These are phyloP conservation scores for Corymbia calophylla DNA, from an alignment of 441 rosid species.

Conservation along the genomic window DNA sequence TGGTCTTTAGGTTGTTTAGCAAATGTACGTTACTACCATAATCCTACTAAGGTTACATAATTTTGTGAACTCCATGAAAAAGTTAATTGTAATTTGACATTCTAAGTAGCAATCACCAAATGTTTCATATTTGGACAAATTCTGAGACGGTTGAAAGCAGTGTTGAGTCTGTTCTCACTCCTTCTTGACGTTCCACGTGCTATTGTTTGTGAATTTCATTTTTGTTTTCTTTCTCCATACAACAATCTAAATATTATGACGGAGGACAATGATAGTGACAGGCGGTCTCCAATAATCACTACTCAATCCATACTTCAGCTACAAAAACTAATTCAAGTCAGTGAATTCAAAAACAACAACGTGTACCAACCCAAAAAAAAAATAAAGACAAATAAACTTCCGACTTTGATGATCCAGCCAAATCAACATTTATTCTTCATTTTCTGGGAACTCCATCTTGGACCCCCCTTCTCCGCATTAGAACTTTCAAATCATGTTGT, in stretches of 20 bases:
- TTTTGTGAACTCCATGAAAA: background rate
- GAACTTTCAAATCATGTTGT: too few species aligned
- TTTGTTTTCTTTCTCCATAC: background rate
- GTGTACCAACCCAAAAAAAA: background rate
- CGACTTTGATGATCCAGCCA: background rate
- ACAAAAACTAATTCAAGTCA: background rate
- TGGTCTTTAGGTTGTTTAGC: background rate
- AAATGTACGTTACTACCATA: rapidly evolving
- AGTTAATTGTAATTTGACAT: background rate
- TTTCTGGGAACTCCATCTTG: too few species aligned
- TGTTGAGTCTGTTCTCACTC: too few species aligned
- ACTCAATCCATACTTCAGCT: background rate
- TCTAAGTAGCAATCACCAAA: background rate
- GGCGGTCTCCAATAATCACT: background rate
- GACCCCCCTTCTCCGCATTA: too few species aligned
- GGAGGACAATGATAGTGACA: background rate
- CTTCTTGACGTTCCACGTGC: background rate
- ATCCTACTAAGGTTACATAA: background rate
- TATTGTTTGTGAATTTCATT: background rate
- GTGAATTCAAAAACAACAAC: background rate
- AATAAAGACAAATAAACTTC: background rate
- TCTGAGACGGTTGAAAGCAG: too few species aligned
- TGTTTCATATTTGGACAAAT: too few species aligned
- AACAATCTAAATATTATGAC: background rate
- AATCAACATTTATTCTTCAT: too few species aligned